These are phyloP conservation scores for Tricholoma furcatifolium DNA, from an alignment of 768 basidiomycete species.

Conservation along the genomic window DNA sequence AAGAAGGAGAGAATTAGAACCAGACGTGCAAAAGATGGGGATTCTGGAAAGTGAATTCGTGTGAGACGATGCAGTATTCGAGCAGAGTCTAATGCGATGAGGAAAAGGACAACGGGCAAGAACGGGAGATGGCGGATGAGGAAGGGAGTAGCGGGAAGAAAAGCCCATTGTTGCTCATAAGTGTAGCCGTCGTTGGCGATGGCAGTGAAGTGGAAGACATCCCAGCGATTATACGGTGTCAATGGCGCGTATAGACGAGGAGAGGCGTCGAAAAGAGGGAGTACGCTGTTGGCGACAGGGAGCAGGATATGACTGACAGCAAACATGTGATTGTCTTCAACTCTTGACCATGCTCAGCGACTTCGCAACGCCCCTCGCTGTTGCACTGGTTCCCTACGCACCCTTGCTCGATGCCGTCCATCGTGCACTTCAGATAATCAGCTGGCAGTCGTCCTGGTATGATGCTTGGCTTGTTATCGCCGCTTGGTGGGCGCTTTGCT, in stretches of 20 bases:
- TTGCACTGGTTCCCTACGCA: constrained; percentile 60
- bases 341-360: constrained; percentile 22
- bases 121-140: constrained; percentile 40
- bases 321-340: constrained; percentile 8
- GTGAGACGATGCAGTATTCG: constrained; percentile 25
- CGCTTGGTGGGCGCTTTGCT: constrained; percentile 76
- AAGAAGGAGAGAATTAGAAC: constrained; percentile 70
- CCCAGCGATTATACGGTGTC: constrained; percentile 72
- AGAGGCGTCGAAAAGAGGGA: constrained; percentile 41
- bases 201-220: constrained; percentile 75
- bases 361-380: constrained; percentile 58
- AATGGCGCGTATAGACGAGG: constrained; percentile 23
- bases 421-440: constrained; percentile 44
- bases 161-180: constrained; percentile 88
- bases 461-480: constrained; percentile 68
- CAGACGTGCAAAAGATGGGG: constrained; percentile 58
- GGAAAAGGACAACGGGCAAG: constrained; percentile 34
- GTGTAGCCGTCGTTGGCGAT: constrained; percentile 57
- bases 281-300: constrained; percentile 21
- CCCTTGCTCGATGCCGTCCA: constrained; percentile 48
- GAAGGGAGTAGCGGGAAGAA: constrained; percentile 67
- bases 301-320: constrained; percentile 19
- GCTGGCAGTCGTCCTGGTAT: constrained; percentile 59
- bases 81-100: constrained; percentile 40
- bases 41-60: constrained; percentile 56